These are phyloP conservation scores for Umbelopsis sp. DNA, from an alignment of 192 early-diverging fungal genomes.

Conservation along the genomic window DNA sequence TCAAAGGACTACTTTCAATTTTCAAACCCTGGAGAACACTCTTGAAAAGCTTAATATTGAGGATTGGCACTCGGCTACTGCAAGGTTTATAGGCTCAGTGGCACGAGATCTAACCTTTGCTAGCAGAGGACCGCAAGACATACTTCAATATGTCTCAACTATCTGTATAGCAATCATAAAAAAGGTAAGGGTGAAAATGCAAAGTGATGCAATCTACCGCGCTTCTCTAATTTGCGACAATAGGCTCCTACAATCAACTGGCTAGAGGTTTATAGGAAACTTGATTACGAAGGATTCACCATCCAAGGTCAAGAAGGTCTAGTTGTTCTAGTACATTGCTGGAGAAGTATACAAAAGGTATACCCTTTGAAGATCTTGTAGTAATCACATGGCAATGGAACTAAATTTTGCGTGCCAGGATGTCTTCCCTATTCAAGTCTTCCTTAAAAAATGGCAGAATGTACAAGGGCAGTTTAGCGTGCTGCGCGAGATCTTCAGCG, in stretches of 20 bases:
- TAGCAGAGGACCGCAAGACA: not conserved
- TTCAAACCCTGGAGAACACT: not conserved
- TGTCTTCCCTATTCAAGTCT: slow-evolving; percentile 66
- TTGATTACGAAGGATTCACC: slow-evolving; percentile 65
- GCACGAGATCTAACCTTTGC: not conserved
- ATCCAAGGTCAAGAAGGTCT: slow-evolving; percentile 58
- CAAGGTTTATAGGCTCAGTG: not conserved
- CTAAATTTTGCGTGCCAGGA: slow-evolving; percentile 44
- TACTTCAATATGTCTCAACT: slow-evolving; percentile 16
- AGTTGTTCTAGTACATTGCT: slow-evolving; percentile 59
- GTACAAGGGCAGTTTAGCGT: slow-evolving; percentile 68
- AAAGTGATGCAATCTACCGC: not conserved
- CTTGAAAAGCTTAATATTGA: slow-evolving; percentile 5
- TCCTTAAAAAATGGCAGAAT: slow-evolving; percentile 75
- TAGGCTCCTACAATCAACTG: slow-evolving; percentile 62
- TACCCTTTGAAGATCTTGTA: not conserved
- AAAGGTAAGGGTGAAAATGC: slow-evolving; percentile 19
- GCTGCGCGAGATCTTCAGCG: slow-evolving; percentile 59
- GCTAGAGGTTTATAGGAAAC: slow-evolving; percentile 55
- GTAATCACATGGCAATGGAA: not conserved
- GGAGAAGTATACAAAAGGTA: slow-evolving; percentile 43
- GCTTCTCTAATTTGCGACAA: not conserved
- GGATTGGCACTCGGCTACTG: not conserved
- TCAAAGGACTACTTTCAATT: not conserved
- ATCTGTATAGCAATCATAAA: slow-evolving; percentile 27